phyloP scores from a whole-genome alignment of 768 basidiomycete genomes.

The Tremella fuciformis region DNA sequence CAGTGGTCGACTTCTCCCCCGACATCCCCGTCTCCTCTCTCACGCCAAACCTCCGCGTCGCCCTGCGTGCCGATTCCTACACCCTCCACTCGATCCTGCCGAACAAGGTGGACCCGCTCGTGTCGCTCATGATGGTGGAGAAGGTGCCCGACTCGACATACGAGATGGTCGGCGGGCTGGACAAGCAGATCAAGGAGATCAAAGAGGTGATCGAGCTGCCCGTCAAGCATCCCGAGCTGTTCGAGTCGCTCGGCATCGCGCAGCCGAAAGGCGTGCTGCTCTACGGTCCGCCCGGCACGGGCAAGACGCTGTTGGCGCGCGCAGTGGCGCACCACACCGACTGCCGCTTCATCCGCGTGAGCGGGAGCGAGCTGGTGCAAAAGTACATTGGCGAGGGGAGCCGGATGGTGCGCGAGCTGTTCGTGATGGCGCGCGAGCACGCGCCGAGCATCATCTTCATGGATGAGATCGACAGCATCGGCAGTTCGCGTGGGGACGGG shows the following conservation, averaged over 20 bases:
- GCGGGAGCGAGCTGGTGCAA: constrained; percentile 89
- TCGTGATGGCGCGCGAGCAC: constrained; percentile 97
- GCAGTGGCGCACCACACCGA: constrained; percentile 97
- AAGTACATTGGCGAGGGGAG: constrained; percentile 98
- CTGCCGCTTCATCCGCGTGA: constrained; percentile 95
- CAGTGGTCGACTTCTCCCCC: constrained; percentile 89
- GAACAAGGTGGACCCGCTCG: constrained; percentile 96
- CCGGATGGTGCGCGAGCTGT: constrained; percentile 93
- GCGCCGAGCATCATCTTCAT: constrained; percentile 99
- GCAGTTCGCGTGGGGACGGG: constrained; percentile 73
- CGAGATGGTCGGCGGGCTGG: constrained; percentile 98
- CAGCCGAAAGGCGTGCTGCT: constrained; percentile 95
- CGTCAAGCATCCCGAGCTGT: constrained; percentile 95
- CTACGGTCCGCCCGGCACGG: constrained; percentile 94
- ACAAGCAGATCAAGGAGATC: constrained; percentile 97
- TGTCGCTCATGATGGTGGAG: constrained; percentile 99
- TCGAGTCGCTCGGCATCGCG: constrained; percentile 92
- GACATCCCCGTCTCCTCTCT: constrained; percentile 78
- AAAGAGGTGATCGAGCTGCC: constrained; percentile 98
- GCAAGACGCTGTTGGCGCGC: constrained; percentile 90
- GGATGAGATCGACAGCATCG: constrained; percentile 99
- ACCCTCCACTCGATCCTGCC: constrained; percentile 94
- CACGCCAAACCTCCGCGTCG: constrained; percentile 83
- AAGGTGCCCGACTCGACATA: constrained; percentile 99
- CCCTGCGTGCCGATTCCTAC: constrained; percentile 92